Evolutionary conservation across 2,329 filamentous ascomycete genomes (phyloP).

Genomic region (Colletotrichum zoysiae): DNA sequence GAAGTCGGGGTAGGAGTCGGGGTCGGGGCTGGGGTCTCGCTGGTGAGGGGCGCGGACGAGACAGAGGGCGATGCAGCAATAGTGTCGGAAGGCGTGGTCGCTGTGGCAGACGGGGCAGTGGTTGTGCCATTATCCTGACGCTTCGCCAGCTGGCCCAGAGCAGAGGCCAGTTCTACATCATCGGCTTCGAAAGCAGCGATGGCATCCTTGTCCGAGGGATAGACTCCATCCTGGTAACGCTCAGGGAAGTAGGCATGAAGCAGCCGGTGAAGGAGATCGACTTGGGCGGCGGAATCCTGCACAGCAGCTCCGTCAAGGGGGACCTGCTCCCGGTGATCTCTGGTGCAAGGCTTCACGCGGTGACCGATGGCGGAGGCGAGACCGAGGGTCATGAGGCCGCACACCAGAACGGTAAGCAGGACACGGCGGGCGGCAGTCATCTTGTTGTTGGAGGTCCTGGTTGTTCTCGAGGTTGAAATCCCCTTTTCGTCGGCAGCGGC

Average conservation of each 20-base stretch:
- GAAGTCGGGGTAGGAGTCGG: slow-evolving; percentile 44
- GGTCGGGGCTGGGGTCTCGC: slow-evolving; percentile 38
- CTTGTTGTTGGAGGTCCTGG: slow-evolving; percentile 29
- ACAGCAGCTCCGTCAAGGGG: slow-evolving; percentile 10
- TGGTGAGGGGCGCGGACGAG: slow-evolving; percentile 20
- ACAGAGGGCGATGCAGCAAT: slow-evolving; percentile 30
- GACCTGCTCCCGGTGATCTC: slow-evolving; percentile 32
- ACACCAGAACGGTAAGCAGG: slow-evolving; percentile 43
- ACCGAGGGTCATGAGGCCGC: slow-evolving; percentile 44
- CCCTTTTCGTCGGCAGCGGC: slow-evolving; percentile 41
- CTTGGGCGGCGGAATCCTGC: slow-evolving; percentile 61
- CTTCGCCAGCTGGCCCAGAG: slow-evolving; percentile 74
- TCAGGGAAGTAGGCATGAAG: slow-evolving; percentile 73
- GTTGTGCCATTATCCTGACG: slow-evolving; percentile 61
- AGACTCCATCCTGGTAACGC: slow-evolving; percentile 77
- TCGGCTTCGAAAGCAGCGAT: slow-evolving; percentile 72
- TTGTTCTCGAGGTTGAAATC: slow-evolving; percentile 13
- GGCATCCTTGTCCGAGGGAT: slow-evolving; percentile 72
- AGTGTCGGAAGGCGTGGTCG: slow-evolving; percentile 39
- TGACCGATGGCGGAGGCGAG: slow-evolving; percentile 43
- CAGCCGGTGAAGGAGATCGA: slow-evolving; percentile 73
- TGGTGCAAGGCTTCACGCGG: slow-evolving; percentile 27
- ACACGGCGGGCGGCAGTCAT: slow-evolving; percentile 44
- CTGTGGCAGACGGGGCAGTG: slow-evolving; percentile 36
- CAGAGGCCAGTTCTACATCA: slow-evolving; percentile 72